A percentile compares a stretch with the other conserved stretches of the same genome.
These are phyloP conservation scores for Asterella californica DNA, from an alignment of 225 moss, liverwort and hornwort species.

Conservation along the genomic window DNA sequence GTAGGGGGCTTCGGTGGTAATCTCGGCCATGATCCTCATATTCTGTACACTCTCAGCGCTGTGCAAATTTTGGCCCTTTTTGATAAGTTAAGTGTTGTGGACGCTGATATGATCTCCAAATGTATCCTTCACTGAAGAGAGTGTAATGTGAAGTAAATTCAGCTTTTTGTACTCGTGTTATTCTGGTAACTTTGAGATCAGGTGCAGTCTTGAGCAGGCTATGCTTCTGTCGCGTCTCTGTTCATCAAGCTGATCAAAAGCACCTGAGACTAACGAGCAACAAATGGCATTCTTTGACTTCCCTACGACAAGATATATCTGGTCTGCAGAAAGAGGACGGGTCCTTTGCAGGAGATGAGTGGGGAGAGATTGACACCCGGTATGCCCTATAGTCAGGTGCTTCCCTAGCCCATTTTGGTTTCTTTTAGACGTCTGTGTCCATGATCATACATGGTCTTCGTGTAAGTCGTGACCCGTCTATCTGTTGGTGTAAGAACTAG, in stretches of 20 bases:
- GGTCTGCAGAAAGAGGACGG: constrained; percentile 81
- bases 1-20: constrained; percentile 86
- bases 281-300: constrained; percentile 19
- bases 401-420: constrained; percentile 31
- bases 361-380: constrained; percentile 88
- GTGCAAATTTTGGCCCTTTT: constrained; percentile 58
- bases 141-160: not conserved
- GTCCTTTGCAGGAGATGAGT: constrained; percentile 79
- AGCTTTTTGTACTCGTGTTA: not conserved
- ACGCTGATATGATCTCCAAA: constrained; percentile 62
- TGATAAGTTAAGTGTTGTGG: constrained; percentile 46
- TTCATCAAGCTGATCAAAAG: not conserved
- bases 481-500: not conserved
- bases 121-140: constrained; percentile 51
- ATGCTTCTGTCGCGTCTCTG: not conserved
- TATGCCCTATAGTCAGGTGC: constrained; percentile 60
- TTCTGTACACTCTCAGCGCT: constrained; percentile 70
- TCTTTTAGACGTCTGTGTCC: not conserved
- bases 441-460: not conserved
- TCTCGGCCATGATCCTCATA: constrained; percentile 74
- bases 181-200: not conserved
- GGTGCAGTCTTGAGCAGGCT: not conserved
- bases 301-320: constrained; percentile 48
- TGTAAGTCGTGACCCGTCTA: not conserved
- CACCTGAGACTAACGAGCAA: not conserved